phyloP scores from a whole-genome alignment of 1,284 basidiomycete genomes.

The Cryptococcus sp. region DNA sequence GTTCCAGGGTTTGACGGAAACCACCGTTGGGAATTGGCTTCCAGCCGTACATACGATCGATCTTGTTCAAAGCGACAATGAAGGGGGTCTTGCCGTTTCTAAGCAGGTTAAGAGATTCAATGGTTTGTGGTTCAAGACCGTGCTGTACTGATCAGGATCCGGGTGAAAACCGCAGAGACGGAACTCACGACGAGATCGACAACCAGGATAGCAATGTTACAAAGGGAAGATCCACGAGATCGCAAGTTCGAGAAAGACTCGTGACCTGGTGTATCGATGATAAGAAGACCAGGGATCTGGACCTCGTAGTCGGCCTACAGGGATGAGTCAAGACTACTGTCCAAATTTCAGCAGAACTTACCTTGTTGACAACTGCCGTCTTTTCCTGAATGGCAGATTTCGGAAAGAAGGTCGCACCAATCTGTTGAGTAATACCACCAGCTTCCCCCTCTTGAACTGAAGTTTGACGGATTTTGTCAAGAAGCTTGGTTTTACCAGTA shows the following conservation, averaged over 20 bases:
- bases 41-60: constrained; percentile 98
- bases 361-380: constrained; percentile 85
- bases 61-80: constrained; percentile 99
- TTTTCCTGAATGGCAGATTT: constrained; percentile 92
- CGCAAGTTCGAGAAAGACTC: constrained; percentile 99
- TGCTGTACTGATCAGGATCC: constrained; percentile 55
- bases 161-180: constrained; percentile 16
- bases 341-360: constrained; percentile 32
- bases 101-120: constrained; percentile 90
- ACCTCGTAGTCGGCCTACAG: constrained; percentile 81
- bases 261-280: constrained; percentile 99
- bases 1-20: constrained; percentile 86
- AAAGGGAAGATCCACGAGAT: constrained; percentile 91
- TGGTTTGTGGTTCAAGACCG: constrained; percentile 93
- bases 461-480: constrained; percentile 99
- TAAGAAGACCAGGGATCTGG: constrained; percentile 91
- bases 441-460: constrained; percentile 99
- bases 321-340: background rate
- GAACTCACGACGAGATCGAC: constrained; percentile 87
- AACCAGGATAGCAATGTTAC: constrained; percentile 98
- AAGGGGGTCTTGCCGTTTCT: constrained; percentile 96
- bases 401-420: constrained; percentile 99
- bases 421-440: constrained; percentile 99
- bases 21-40: constrained; percentile 82
- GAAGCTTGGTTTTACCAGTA: constrained; percentile 96